Evolutionary conservation across 495 filamentous ascomycete species (phyloP).

Genomic region (Barbatosphaeria neglecta): DNA sequence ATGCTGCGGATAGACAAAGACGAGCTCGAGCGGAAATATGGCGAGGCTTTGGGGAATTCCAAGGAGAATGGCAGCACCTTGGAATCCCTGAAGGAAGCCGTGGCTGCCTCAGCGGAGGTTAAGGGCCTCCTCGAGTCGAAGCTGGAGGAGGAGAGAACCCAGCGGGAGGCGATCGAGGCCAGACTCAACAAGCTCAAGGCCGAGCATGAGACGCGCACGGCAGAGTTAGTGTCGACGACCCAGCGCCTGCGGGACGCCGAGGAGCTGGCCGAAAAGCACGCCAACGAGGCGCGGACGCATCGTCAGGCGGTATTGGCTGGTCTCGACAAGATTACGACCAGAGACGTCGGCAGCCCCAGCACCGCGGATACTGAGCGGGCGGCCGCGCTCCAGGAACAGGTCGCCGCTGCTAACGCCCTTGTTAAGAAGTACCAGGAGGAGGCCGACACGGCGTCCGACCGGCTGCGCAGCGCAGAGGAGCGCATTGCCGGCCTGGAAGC

Average conservation of each 20-base stretch:
- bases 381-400: slow-evolving; percentile 62
- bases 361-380: slow-evolving; percentile 65
- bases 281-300: slow-evolving; percentile 77
- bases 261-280: slow-evolving; percentile 78
- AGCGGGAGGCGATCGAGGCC: slow-evolving; percentile 63
- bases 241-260: slow-evolving; percentile 75
- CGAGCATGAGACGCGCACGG: slow-evolving; percentile 73
- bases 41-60: slow-evolving; percentile 51
- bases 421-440: slow-evolving; percentile 80
- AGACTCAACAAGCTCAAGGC: slow-evolving; percentile 68
- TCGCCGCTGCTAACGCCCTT: slow-evolving; percentile 63
- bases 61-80: slow-evolving; percentile 65
- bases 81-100: slow-evolving; percentile 62
- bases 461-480: slow-evolving; percentile 84
- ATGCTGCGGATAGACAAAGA: slow-evolving; percentile 74
- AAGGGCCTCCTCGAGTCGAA: slow-evolving; percentile 64
- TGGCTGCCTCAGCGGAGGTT: slow-evolving; percentile 67
- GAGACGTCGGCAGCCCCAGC: slow-evolving; percentile 36
- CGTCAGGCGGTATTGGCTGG: slow-evolving; percentile 74
- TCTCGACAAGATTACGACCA: slow-evolving; percentile 55
- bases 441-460: slow-evolving; percentile 80
- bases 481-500: slow-evolving; percentile 91
- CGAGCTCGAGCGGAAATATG: slow-evolving; percentile 59
- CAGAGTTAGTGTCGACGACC: slow-evolving; percentile 65
- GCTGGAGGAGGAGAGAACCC: slow-evolving; percentile 69